Evolutionary conservation across 1,139 yeast species (phyloP), one percentile per base, ranked within the genome.

Genomic region (Yamadazyma oceani): DNA sequence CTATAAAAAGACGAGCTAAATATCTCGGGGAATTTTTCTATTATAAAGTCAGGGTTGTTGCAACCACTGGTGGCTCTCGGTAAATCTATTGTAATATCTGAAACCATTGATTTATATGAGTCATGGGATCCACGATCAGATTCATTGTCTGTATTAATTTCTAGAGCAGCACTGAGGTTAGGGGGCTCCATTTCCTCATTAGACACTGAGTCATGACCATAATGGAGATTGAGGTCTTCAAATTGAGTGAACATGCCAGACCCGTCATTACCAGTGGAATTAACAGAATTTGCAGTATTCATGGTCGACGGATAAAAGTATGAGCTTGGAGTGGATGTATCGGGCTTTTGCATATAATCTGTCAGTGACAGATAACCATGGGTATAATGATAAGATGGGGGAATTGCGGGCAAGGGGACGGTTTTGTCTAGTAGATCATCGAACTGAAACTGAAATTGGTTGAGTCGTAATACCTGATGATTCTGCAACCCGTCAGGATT

Each of bases 1-100:
- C 61, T 62, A 45, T 65, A 66, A 40, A 65, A 66, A 2, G 69
- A 64, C 7, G 67, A 60, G 41, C 51, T 47, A 30, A 49, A 49
- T 3, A 47, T 41, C 27, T 49, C 53, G 29, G 45, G 39, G 23
- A 41, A 49, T 31, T 48, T 49, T 25, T 44, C 48, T n/a, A 49
- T 46, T 8, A 38, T 31, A 3, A 49, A 29, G 9, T 32, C 34
- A 1, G 53, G 53, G 17, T 5, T 22, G 15, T 27, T 7, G 12
- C 9, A 19, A 34, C 13, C 2, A 37, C 37, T 35, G 32, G 13
- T 5, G 10, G 17, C 4, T 19, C 12, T 29, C 4, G 24, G 32
- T n/a, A 19, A 9, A 19, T 27, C 30, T 15, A 27, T 27, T n/a
- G 16, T 16, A 14, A 27, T 27, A 27, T 27, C 10, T 14, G 30